phyloP scores from a whole-genome alignment of 495 filamentous ascomycete genomes.

The Chaetomium cochliodes region DNA sequence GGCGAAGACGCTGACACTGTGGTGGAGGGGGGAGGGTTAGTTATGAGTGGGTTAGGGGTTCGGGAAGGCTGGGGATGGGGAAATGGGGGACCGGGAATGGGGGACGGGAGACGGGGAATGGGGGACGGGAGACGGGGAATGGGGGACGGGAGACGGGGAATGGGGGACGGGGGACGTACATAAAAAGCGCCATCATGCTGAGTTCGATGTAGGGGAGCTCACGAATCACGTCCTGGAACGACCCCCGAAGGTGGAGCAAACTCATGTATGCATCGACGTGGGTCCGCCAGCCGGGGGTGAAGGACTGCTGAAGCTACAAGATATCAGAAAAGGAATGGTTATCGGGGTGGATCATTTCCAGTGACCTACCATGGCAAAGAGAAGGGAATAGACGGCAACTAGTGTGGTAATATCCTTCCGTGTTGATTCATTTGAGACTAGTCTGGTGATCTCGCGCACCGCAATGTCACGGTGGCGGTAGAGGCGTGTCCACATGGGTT shows the following conservation, averaged over 20 bases:
- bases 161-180: conserved; percentile 25
- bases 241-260: conserved; percentile 33
- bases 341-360: too few relatives aligned
- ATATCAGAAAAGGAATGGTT: background rate
- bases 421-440: conserved; percentile 23
- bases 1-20: conserved; percentile 31
- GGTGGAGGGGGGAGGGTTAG: background rate
- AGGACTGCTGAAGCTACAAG: conserved; percentile 35
- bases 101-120: background rate
- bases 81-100: too few relatives aligned
- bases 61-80: background rate
- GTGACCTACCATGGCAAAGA: conserved; percentile 29
- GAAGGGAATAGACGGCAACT: conserved; percentile 26
- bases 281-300: conserved; percentile 34
- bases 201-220: conserved; percentile 19
- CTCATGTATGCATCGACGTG: conserved; percentile 37
- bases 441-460: conserved; percentile 28
- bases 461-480: conserved; percentile 29
- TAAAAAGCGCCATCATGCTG: conserved; percentile 29
- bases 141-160: background rate
- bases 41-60: background rate
- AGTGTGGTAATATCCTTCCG: conserved; percentile 24
- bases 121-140: background rate
- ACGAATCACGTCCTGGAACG: conserved; percentile 17
- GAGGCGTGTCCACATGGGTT: conserved; percentile 19